These are phyloP conservation scores for Medicago arabica DNA, from an alignment of 306 rosid species.

Conservation along the genomic window DNA sequence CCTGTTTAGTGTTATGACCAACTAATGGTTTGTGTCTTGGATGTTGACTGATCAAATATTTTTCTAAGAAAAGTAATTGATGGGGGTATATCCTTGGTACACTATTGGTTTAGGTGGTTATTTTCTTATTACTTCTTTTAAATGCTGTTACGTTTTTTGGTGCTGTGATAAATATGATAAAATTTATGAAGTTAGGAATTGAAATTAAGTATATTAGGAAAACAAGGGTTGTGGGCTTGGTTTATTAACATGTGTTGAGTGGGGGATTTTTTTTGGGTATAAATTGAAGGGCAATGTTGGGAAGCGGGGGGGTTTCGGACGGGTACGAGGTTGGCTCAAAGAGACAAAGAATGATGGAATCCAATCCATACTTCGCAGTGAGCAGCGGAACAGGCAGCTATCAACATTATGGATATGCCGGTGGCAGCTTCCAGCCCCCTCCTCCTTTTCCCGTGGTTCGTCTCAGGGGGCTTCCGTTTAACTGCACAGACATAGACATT, in stretches of 20 bases:
- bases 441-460: constrained; percentile 94
- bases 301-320: constrained; percentile 99
- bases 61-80: background rate
- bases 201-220: constrained; percentile 75
- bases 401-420: constrained; percentile 52
- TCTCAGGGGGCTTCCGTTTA: constrained; percentile 97
- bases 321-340: constrained; percentile 99
- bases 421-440: constrained; percentile 53
- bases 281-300: constrained; percentile 99
- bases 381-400: constrained; percentile 74
- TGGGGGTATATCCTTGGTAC: background rate
- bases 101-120: constrained; percentile 15
- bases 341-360: constrained; percentile 99
- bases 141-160: constrained; percentile 29
- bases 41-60: background rate
- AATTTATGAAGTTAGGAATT: constrained; percentile 45
- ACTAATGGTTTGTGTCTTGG: constrained; percentile 8
- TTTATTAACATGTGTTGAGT: constrained; percentile 96
- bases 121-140: background rate
- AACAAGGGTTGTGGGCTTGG: constrained; percentile 88
- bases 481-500: constrained; percentile 92
- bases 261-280: constrained; percentile 96
- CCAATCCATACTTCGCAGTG: constrained; percentile 99
- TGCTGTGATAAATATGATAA: constrained; percentile 37
- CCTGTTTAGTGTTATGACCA: background rate